Evolutionary conservation across 2,329 filamentous ascomycete species (phyloP), one percentile per base, ranked within the genome.

Genomic region (Curvularia sp.): DNA sequence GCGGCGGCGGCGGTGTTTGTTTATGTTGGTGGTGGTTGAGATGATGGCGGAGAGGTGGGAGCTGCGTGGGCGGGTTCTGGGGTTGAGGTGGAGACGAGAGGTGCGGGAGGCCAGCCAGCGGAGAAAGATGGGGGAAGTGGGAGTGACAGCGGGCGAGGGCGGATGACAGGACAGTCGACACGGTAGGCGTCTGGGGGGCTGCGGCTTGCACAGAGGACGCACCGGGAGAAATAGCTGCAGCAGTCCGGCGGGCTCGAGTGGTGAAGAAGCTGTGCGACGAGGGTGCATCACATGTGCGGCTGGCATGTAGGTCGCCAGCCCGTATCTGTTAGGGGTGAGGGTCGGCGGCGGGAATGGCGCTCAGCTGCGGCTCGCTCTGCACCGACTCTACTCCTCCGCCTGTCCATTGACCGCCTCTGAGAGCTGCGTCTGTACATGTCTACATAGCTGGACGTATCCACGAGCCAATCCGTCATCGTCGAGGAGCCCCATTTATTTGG

Each of bases 241-340:
- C 58, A 53, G 60, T 49, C 43, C 31, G 28, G 43, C 42, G 43
- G 53, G 61, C 61, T 13, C 49, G 31, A 58, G 49, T 20, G 44
- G n/a, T 62, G 64, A 55, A 70, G 66, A 72, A 68, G 67, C 67
- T 71, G 74, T 76, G 73, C 69, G 67, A 77, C 73, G 60, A 64
- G 64, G n/a, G 41, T 22, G 43, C 67, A 71, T 75, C 74, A 76
- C 72, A 75, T 74, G 74, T 72, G 70, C 65, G 49, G 49, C 52
- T 26, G 52, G 65, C 70, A 67, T 69, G 28, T 59, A 33, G 4
- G 6, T 26, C 6, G 24, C 52, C 18, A 24, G 15, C 48, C 55
- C 50, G 20, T 30, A 28, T 58, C 50, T 55, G 26, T 58, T 53
- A 56, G 61, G 63, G 61, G 52, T 52, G 48, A 39, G 18, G 18